Evolutionary conservation across 441 rosid genomes (phyloP).

Genomic region (Manihot esculenta): DNA sequence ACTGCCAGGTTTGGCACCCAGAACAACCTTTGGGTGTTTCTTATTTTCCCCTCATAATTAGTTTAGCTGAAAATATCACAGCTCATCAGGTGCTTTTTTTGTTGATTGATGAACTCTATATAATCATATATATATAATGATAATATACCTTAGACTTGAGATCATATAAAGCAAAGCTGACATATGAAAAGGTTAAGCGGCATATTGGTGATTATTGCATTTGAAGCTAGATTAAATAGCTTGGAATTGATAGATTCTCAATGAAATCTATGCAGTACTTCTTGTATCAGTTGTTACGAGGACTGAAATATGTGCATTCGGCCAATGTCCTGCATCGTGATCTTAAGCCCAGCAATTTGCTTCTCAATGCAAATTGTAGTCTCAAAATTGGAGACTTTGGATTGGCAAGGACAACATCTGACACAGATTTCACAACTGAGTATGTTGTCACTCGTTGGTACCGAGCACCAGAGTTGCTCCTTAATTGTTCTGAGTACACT

Average conservation of each 20-base stretch:
- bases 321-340: constrained; percentile 92
- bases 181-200: background rate
- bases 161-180: background rate
- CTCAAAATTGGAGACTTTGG: constrained; percentile 95
- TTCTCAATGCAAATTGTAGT: constrained; percentile 84
- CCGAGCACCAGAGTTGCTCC: constrained; percentile 92
- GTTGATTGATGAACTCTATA: background rate
- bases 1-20: constrained; percentile 61
- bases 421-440: constrained; percentile 97
- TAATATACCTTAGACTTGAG: background rate
- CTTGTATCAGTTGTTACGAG: constrained; percentile 86
- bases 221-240: background rate
- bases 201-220: background rate
- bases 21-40: background rate
- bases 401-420: constrained; percentile 92
- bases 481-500: constrained; percentile 94
- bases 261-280: constrained; percentile 63
- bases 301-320: constrained; percentile 85
- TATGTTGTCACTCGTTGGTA: constrained; percentile 98
- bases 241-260: constrained; percentile 14
- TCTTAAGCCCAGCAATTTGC: constrained; percentile 90
- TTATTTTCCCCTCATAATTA: background rate
- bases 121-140: too few species aligned
- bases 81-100: constrained; percentile 7
- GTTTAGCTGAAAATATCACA: constrained; percentile 10